These are phyloP conservation scores for Penicillium coprophilum DNA, from an alignment of 495 filamentous ascomycete genomes.

Conservation along the genomic window DNA sequence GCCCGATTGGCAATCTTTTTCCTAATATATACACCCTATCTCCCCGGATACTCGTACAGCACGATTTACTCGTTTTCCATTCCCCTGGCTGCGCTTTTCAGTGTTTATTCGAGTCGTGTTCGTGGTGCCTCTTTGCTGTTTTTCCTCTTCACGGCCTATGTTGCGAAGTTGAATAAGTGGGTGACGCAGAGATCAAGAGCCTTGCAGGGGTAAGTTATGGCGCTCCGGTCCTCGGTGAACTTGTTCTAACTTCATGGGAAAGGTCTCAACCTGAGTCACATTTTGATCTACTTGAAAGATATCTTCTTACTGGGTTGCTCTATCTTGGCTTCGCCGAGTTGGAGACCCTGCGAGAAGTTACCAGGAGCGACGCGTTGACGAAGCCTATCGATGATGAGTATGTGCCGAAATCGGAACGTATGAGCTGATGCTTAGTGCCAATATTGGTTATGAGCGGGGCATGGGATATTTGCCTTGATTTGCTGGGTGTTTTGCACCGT, in stretches of 20 bases:
- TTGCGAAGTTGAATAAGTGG: constrained; percentile 8
- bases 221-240: neutral
- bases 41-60: neutral
- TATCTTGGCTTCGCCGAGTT: no score
- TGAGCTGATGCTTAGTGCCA: no score
- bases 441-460: no score
- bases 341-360: no score
- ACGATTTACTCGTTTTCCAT: constrained; percentile 6
- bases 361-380: no score
- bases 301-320: no score
- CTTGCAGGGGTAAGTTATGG: neutral
- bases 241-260: neutral
- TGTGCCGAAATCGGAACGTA: no score
- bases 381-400: no score
- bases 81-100: neutral
- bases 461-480: no score
- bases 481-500: no score
- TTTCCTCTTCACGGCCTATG: neutral
- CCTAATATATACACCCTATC: constrained; percentile 1
- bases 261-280: no score
- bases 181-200: constrained; percentile 1
- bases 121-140: constrained; percentile 4
- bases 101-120: constrained; percentile 3
- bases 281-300: no score
- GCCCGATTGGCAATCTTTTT: constrained; percentile 9